Evolutionary conservation across 2,329 filamentous ascomycete species (phyloP), one percentile per base, ranked within the genome.

Genomic region (Sporothrix globosa): DNA sequence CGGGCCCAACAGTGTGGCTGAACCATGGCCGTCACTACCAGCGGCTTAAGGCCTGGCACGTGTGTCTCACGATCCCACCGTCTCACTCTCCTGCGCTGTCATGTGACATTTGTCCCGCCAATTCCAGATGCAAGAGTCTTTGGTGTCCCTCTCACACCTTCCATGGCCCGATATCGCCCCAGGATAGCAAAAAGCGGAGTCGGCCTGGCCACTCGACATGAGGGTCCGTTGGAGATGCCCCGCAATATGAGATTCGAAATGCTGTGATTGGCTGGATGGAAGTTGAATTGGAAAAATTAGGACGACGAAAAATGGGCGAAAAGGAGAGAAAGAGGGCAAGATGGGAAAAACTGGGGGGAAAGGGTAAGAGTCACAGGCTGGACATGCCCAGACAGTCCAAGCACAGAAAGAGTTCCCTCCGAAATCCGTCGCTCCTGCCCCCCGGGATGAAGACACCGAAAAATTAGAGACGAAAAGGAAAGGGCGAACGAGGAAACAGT

Each of bases 91-190:
- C 44, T 4, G 13, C 3, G 21, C 50, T 53, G 50, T 53, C 50
- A 53, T 53, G 50, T 53, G 50, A 53, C 50, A 13, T 5, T 14
- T 13, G 1, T 27, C 9, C 2, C 24, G 21, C 13, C 5, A 46
- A 46, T 17, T 10, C 50, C 21, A 34, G 34, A 27, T 13, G 53
- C 27, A 27, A 27, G 53, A 19, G 27, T 56, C 24, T 44, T 44
- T 44, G 21, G 21, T 21, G 4, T 21, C 39, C 17, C 54, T 41
- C 52, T 17, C 24, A 24, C 50, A 53, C 50, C 24, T 56, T 56
- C 39, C 60, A 24, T 63, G 21, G 46, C 61, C 61, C 61, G 61
- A 65, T 65, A 65, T 65, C 61, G 61, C 61, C 60, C 61, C 60
- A 63, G 44, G 24, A 65, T 41, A 67, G 48, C 48, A 19, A 44